Evolutionary conservation across 148 eudicot species (phyloP), one percentile per base, ranked within the genome.

Genomic region (Heliamphora exappendiculata): DNA sequence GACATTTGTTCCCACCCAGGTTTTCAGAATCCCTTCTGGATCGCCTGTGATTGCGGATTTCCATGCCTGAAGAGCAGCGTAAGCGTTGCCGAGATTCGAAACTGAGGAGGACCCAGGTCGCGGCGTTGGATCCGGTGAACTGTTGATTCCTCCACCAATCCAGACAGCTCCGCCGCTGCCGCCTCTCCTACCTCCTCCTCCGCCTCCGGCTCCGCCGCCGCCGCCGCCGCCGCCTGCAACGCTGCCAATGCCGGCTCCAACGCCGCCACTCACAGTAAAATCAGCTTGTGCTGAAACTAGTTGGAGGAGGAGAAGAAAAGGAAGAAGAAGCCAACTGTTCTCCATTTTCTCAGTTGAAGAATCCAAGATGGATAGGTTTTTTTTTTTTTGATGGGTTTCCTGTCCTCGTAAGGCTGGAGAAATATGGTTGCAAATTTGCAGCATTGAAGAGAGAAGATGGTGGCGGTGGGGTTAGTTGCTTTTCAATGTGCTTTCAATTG

Each of bases 1-100:
- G 54, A 94, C 98, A 86, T 92, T 85, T 34, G 92, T 78, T 49
- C 98, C 98, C 1, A 82, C 86, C 98, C 97, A 94, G 0, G 81
- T 72, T 13, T 57, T 19, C 64, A 89, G 68, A 20, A 86, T 74
- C 60, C 88, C 82, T 8, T 67, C 75, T 71, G 98, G 98, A 83
- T 94, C 98, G 20, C 87, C 92, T 26, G 84, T 81, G 6, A 94
- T 91, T 16, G 96, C 89, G 7, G 87, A 76, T 85, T 91, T 94
- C 97, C 96, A 92, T 33, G 96, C 83, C 73, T 92, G 97, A 5
- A 94, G 90, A 7, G 94, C 92, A 16, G 86, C 81, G 85, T 92
- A 94, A 6, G 98, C 93, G 22, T 54, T 67, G 54, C 28, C 67
- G 0, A 78, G 84, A 47, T 55, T 80, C 17, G 90, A 68, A 2